phyloP scores from a whole-genome alignment of 805 yeast species.

The Candida koratica region DNA sequence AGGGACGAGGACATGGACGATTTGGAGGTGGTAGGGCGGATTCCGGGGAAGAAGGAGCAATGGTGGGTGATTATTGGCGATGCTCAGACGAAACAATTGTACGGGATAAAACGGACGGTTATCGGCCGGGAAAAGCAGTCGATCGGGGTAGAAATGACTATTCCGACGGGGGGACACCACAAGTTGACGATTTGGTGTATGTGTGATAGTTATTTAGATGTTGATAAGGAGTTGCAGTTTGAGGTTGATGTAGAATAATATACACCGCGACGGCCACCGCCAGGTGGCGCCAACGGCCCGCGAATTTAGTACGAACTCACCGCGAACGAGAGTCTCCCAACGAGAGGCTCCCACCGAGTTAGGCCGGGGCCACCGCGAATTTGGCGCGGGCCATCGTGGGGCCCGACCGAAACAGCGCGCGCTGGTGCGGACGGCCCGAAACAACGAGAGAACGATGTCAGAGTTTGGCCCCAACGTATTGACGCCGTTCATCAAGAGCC shows the following conservation, averaged over 20 bases:
- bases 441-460: conserved; percentile 10
- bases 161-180: conserved; percentile 61
- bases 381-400: no score
- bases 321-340: no score
- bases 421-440: neutral
- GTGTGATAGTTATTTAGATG: conserved; percentile 90
- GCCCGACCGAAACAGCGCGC: no score
- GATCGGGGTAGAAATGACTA: conserved; percentile 50
- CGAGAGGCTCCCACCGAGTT: no score
- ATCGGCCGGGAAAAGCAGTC: conserved; percentile 50
- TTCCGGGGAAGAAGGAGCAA: conserved; percentile 60
- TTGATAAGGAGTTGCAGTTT: conserved; percentile 74
- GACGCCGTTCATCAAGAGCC: conserved; percentile 61
- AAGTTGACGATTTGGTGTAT: conserved; percentile 74
- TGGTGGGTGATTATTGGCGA: conserved; percentile 94
- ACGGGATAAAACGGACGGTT: conserved; percentile 65
- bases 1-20: conserved; percentile 78
- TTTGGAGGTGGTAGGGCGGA: conserved; percentile 53
- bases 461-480: conserved; percentile 22
- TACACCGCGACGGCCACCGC: no score
- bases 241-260: conserved; percentile 47
- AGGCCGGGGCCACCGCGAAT: no score
- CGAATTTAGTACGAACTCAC: no score
- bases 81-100: conserved; percentile 51
- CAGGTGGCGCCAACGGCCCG: no score